A percentile compares a stretch with the other conserved stretches of the same genome.
phyloP scores from a whole-genome alignment of 306 rosid genomes.

The Vicia faba region DNA sequence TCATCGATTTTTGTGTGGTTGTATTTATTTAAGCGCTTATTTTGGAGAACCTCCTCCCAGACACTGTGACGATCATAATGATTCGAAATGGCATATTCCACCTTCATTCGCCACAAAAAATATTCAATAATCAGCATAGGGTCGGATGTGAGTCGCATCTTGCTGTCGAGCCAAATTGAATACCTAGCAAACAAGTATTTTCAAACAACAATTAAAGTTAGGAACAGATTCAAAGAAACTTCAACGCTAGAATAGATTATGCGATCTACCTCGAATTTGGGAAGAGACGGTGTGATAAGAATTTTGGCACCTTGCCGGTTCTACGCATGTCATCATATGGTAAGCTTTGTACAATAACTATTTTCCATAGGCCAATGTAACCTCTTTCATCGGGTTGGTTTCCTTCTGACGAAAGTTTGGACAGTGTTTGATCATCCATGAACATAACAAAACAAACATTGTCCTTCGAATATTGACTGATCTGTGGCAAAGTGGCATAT shows the following conservation, averaged over 20 bases:
- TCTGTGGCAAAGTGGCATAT: conserved; percentile 57
- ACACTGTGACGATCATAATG: conserved; percentile 95
- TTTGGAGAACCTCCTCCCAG: conserved; percentile 94
- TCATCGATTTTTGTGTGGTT: conserved; percentile 78
- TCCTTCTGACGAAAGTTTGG: conserved; percentile 74
- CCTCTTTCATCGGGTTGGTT: conserved; percentile 69
- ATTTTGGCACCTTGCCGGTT: conserved; percentile 96
- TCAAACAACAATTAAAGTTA: conserved; percentile 26
- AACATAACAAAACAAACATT: conserved; percentile 91
- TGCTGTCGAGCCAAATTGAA: conserved; percentile 97
- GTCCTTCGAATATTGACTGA: conserved; percentile 81
- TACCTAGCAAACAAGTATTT: conserved; percentile 61
- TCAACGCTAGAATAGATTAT: conserved; percentile 31
- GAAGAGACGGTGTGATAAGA: conserved; percentile 90
- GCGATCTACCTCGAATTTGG: conserved; percentile 73
- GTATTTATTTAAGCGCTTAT: conserved; percentile 86
- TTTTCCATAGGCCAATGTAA: conserved; percentile 77
- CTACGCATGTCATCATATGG: conserved; percentile 90
- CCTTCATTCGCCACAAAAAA: conserved; percentile 81
- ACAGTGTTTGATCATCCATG: conserved; percentile 73
- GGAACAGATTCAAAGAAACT: conserved; percentile 33
- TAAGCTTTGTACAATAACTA: conserved; percentile 68
- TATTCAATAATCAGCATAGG: conserved; percentile 84
- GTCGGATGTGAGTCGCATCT: conserved; percentile 83
- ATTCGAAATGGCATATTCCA: conserved; percentile 92